Evolutionary conservation across 345 rosid genomes (phyloP).

Genomic region (Eucalyptus microcorys): DNA sequence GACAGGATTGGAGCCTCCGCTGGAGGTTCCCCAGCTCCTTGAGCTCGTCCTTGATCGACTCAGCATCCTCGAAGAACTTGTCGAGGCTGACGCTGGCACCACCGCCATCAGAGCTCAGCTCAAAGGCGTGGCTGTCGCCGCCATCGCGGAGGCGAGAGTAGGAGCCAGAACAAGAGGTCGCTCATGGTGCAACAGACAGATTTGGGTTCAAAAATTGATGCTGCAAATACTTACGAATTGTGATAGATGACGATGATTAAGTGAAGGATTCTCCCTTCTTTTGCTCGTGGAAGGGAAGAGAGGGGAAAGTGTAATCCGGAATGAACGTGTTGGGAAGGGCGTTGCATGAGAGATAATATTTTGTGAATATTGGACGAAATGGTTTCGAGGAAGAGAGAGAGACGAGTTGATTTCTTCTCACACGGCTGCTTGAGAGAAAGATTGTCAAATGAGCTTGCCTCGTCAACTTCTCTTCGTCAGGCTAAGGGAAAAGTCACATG

Average conservation of each 20-base stretch:
- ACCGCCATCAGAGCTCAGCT: background rate
- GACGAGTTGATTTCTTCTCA: background rate
- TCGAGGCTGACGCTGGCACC: slow-evolving; percentile 41
- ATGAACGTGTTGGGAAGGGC: background rate
- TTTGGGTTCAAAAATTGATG: background rate
- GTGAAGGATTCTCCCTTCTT: background rate
- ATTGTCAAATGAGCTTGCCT: background rate
- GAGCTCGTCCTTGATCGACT: slow-evolving; percentile 72
- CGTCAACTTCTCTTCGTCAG: background rate
- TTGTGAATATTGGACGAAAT: background rate
- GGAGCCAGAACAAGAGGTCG: slow-evolving; percentile 23
- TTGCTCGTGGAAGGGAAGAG: background rate
- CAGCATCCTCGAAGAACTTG: slow-evolving; percentile 66
- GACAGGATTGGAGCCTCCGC: slow-evolving; percentile 1
- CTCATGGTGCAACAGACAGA: slow-evolving; percentile 2
- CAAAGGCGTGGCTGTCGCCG: background rate
- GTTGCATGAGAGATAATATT: background rate
- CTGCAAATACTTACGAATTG: background rate
- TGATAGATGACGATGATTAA: background rate
- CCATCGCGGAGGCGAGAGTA: slow-evolving; percentile 26
- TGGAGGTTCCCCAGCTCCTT: slow-evolving; percentile 41
- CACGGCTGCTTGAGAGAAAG: background rate
- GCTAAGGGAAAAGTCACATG: background rate
- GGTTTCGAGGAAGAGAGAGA: background rate
- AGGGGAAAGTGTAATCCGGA: background rate